These are phyloP conservation scores for Ceratobasidium papillatum DNA, from an alignment of 1,284 basidiomycete species.

Conservation along the genomic window DNA sequence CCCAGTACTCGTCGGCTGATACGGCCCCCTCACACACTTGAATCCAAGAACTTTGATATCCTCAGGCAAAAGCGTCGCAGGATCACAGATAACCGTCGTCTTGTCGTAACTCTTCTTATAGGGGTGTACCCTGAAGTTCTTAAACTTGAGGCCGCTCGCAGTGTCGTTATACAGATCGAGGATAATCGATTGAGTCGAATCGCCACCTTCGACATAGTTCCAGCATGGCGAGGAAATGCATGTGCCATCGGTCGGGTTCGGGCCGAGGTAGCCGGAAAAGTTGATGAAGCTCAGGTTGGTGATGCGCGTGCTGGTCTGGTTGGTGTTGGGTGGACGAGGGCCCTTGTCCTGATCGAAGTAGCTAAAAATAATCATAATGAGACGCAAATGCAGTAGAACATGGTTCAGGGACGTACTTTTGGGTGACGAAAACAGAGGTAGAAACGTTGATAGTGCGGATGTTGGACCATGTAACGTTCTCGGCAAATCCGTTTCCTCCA, in stretches of 20 bases:
- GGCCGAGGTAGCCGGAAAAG: conserved; percentile 56
- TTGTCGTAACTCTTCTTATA: conserved; percentile 47
- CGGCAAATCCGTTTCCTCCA: conserved; percentile 58
- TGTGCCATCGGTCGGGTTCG: conserved; percentile 55
- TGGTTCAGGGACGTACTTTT: conserved; percentile 53
- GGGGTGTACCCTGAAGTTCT: conserved; percentile 52
- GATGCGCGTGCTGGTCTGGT: conserved; percentile 54
- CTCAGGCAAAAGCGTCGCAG: conserved; percentile 50
- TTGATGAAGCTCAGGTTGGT: conserved; percentile 55
- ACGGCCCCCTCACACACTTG: conserved; percentile 54
- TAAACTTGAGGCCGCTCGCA: conserved; percentile 42
- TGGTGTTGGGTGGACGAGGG: conserved; percentile 50
- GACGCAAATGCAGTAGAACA: not conserved
- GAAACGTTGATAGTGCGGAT: conserved; percentile 57
- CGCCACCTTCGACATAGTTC: conserved; percentile 46
- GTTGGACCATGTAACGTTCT: conserved; percentile 60
- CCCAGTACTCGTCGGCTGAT: conserved; percentile 26
- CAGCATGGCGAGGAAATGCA: conserved; percentile 53
- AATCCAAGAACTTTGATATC: conserved; percentile 55
- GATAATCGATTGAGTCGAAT: conserved; percentile 50
- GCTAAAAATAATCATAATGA: conserved; percentile 30
- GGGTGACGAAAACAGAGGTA: conserved; percentile 59
- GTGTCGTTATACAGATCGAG: conserved; percentile 49
- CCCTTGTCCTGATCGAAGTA: conserved; percentile 45
- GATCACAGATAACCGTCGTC: conserved; percentile 56